A percentile compares a stretch with the other conserved stretches of the same genome.
phyloP scores from a whole-genome alignment of 2,329 filamentous ascomycete genomes.

The Byssochlamys sp. region DNA sequence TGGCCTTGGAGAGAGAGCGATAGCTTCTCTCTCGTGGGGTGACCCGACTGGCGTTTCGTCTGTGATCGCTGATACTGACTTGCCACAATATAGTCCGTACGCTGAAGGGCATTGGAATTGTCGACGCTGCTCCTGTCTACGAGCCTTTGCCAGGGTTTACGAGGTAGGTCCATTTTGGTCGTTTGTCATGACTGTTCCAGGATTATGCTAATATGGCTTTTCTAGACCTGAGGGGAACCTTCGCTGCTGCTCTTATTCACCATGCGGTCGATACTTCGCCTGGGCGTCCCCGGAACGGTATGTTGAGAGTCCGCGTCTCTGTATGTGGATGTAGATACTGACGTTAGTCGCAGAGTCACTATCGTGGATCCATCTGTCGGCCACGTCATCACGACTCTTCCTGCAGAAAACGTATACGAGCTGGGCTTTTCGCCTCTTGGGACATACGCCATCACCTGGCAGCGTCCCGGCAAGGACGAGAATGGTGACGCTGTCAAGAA shows the following conservation, averaged over 20 bases:
- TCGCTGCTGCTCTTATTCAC: conserved; percentile 89
- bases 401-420: conserved; percentile 79
- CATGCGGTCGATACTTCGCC: conserved; percentile 89
- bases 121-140: conserved; percentile 85
- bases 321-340: neutral
- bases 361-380: conserved; percentile 75
- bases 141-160: conserved; percentile 70
- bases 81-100: conserved; percentile 57
- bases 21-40: neutral
- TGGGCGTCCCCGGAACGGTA: conserved; percentile 77
- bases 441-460: conserved; percentile 92
- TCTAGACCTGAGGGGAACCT: conserved; percentile 81
- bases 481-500: conserved; percentile 91
- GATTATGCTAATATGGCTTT: conserved; percentile 8
- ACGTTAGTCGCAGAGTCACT: conserved; percentile 50
- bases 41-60: neutral
- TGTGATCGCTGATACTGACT: conserved; percentile 5
- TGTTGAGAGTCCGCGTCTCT: conserved; percentile 11
- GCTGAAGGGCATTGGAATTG: conserved; percentile 87
- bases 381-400: conserved; percentile 62
- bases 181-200: neutral
- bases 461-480: conserved; percentile 84
- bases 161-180: conserved; percentile 33
- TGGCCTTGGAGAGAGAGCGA: no score
- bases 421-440: conserved; percentile 87